Conservation (phyloP, 2,329 filamentous ascomycete species). For the Parasarocladium wereldwijsianum region DNA sequence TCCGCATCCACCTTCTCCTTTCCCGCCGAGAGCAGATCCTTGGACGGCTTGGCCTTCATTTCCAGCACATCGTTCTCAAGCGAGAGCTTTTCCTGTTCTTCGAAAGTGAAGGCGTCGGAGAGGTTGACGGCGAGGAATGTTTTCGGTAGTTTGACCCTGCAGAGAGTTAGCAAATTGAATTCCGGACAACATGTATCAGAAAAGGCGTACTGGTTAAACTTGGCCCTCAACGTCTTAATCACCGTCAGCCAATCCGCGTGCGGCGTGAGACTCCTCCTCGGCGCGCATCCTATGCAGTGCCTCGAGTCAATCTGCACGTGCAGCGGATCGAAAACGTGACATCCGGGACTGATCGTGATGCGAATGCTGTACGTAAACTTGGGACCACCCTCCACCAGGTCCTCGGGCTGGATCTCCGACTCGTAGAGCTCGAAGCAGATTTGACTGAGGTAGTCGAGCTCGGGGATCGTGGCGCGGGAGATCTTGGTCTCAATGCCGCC, state of each 20-base stretch:
- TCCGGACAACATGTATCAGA: slow-evolving; percentile 8
- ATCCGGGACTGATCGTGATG: slow-evolving; percentile 89
- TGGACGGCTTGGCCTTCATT: slow-evolving; percentile 24
- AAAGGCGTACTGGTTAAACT: slow-evolving; percentile 72
- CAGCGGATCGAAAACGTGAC: slow-evolving; percentile 89
- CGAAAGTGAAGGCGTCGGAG: slow-evolving; percentile 46
- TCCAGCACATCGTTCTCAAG: slow-evolving; percentile 32
- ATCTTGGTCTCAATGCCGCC: slow-evolving; percentile 97
- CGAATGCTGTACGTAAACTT: slow-evolving; percentile 90
- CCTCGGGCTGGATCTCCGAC: slow-evolving; percentile 56
- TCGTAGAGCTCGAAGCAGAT: slow-evolving; percentile 98
- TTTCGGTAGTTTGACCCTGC: slow-evolving; percentile 50
- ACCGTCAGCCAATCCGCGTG: slow-evolving; percentile 94
- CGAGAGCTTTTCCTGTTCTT: slow-evolving; percentile 36
- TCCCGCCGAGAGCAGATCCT: slow-evolving; percentile 12
- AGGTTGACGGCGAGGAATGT: slow-evolving; percentile 51
- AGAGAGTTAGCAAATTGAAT: slow-evolving; percentile 5
- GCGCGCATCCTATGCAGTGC: slow-evolving; percentile 89
- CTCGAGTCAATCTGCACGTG: slow-evolving; percentile 94
- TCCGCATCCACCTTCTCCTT: too few species aligned
- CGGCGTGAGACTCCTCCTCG: slow-evolving; percentile 74
- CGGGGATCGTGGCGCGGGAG: slow-evolving; percentile 83
- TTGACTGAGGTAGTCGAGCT: slow-evolving; percentile 92
- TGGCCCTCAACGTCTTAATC: slow-evolving; percentile 86
- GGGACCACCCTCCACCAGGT: slow-evolving; percentile 36